Conservation (phyloP, 805 yeast species). For the Teunomyces pallodes region DNA sequence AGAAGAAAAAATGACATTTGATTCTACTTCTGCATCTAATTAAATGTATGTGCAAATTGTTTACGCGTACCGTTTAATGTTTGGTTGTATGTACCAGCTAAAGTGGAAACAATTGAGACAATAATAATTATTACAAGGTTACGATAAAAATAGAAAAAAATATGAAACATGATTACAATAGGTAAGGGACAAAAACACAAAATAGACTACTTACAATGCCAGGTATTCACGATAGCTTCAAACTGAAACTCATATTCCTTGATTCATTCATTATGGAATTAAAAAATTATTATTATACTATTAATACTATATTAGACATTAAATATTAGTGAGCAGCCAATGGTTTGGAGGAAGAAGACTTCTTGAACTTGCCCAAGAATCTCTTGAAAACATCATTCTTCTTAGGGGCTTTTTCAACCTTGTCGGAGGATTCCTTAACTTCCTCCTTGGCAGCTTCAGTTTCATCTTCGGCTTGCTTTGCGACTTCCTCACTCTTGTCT, state of each 20-base stretch:
- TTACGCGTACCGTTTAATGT: too few species aligned
- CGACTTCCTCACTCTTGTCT: constrained; percentile 5
- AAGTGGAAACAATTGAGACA: background rate
- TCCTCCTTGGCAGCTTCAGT: constrained; percentile 26
- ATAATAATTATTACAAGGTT: background rate
- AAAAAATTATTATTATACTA: constrained; percentile 3
- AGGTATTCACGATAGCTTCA: too few species aligned
- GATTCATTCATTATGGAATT: background rate
- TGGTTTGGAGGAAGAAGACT: constrained; percentile 18
- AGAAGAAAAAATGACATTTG: background rate
- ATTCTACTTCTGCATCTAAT: too few species aligned
- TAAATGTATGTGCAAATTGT: too few species aligned
- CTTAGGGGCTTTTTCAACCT: constrained; percentile 33
- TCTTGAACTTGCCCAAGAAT: constrained; percentile 35
- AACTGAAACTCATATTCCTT: background rate
- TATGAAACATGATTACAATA: background rate
- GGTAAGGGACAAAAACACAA: background rate
- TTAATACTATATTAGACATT: constrained; percentile 4
- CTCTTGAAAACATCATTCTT: constrained; percentile 38
- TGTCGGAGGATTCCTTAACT: constrained; percentile 22
- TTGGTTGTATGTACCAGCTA: too few species aligned
- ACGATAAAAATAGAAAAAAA: background rate
- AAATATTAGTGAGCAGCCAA: constrained; percentile 4
- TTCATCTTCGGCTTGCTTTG: background rate
- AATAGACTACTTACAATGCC: background rate